Evolutionary conservation across 2,329 filamentous ascomycete genomes (phyloP).

Genomic region (Botrytis pseudocinerea): DNA sequence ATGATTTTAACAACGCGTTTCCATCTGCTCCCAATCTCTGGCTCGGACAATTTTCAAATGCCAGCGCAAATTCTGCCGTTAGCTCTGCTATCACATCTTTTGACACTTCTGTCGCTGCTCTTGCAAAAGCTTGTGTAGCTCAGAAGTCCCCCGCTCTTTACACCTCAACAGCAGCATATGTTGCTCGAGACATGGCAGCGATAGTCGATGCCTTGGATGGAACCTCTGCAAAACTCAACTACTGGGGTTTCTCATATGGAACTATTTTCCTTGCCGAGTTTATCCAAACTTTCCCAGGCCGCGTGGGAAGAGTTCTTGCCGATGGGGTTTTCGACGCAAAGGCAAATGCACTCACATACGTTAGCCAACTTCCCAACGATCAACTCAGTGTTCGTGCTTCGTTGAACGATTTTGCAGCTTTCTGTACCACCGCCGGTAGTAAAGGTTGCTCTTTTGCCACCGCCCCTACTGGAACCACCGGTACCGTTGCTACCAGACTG

Average conservation of each 20-base stretch:
- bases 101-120: slow-evolving; percentile 22
- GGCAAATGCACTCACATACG: slow-evolving; percentile 44
- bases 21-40: slow-evolving; percentile 28
- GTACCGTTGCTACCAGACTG: neutral
- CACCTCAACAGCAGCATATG: slow-evolving; percentile 29
- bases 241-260: slow-evolving; percentile 53
- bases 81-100: slow-evolving; percentile 18
- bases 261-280: slow-evolving; percentile 47
- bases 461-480: neutral
- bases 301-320: slow-evolving; percentile 45
- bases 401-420: slow-evolving; percentile 25
- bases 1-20: slow-evolving; percentile 23
- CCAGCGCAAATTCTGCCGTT: slow-evolving; percentile 14
- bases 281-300: slow-evolving; percentile 46
- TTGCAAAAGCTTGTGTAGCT: slow-evolving; percentile 26
- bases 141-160: slow-evolving; percentile 27
- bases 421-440: slow-evolving; percentile 24
- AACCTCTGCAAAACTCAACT: slow-evolving; percentile 43
- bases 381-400: slow-evolving; percentile 25
- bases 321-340: slow-evolving; percentile 37
- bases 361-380: slow-evolving; percentile 27
- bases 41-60: slow-evolving; percentile 26
- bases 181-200: slow-evolving; percentile 29
- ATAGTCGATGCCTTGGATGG: slow-evolving; percentile 24
- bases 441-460: slow-evolving; percentile 21